phyloP scores from a whole-genome alignment of 768 basidiomycete genomes.

The Gloeophyllum trabeum region DNA sequence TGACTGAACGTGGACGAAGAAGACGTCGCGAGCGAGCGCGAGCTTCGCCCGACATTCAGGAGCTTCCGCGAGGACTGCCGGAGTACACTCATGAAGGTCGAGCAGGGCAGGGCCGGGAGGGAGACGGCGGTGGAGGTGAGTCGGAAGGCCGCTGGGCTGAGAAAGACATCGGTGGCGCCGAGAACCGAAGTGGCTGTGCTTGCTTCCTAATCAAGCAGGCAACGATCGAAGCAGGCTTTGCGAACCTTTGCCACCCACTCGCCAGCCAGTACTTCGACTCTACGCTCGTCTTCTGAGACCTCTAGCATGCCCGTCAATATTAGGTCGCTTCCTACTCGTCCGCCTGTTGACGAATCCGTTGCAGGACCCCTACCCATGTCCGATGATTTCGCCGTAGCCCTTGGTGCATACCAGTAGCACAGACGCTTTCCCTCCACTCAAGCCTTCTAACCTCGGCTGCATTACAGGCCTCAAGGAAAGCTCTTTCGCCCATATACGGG shows the following conservation, averaged over 20 bases:
- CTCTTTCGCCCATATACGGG: background rate
- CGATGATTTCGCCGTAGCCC: background rate
- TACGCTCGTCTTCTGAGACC: no score
- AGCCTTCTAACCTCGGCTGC: background rate
- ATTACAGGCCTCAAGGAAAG: background rate
- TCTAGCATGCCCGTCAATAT: background rate
- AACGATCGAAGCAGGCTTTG: no score
- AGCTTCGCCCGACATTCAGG: background rate
- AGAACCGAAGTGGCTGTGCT: no score
- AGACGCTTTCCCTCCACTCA: background rate
- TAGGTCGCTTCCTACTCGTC: background rate
- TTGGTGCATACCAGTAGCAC: background rate
- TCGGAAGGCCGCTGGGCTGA: no score
- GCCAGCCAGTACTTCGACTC: no score
- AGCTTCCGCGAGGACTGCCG: background rate
- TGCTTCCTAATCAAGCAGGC: no score
- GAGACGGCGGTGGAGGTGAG: no score
- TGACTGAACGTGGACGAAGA: conserved; percentile 39
- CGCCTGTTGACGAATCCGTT: background rate
- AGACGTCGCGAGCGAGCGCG: conserved; percentile 35
- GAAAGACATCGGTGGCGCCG: no score
- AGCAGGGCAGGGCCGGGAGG: no score
- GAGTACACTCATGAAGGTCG: no score
- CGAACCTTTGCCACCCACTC: no score
- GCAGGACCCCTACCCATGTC: background rate